Evolutionary conservation across 257 asterid genomes (phyloP).

Genomic region (Penstemon davidsonii): DNA sequence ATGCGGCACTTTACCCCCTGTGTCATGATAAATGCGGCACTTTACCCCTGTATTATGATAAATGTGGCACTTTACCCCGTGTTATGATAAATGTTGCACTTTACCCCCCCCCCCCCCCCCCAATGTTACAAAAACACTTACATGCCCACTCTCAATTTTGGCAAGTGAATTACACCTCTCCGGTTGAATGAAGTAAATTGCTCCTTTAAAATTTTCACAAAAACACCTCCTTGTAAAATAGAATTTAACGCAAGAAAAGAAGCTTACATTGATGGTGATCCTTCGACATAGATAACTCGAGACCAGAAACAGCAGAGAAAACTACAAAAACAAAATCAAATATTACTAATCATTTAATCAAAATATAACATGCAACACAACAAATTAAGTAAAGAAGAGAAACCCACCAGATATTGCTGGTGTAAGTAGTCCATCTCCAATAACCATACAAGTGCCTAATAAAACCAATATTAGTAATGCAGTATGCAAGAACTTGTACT

Average conservation of each 20-base stretch:
- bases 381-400: neutral
- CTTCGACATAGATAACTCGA: conserved; percentile 92
- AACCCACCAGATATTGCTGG: conserved; percentile 89
- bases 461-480: conserved; percentile 82
- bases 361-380: conserved; percentile 15
- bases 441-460: conserved; percentile 98
- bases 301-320: conserved; percentile 96
- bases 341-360: neutral
- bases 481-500: conserved; percentile 73
- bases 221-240: neutral
- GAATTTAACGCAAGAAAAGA: conserved; percentile 9
- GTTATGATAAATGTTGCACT: too few species aligned
- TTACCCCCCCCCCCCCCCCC: too few species aligned
- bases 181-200: too few species aligned
- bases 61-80: too few species aligned
- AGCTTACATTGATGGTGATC: conserved; percentile 92
- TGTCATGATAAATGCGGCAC: too few species aligned
- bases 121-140: too few species aligned
- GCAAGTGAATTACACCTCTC: too few species aligned
- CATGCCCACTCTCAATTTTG: too few species aligned
- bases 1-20: too few species aligned
- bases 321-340: conserved; percentile 44
- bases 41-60: too few species aligned
- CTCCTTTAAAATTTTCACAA: too few species aligned
- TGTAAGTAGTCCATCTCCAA: conserved; percentile 96